Evolutionary conservation across 2,329 filamentous ascomycete species (phyloP).

Genomic region (Colletotrichum musae): DNA sequence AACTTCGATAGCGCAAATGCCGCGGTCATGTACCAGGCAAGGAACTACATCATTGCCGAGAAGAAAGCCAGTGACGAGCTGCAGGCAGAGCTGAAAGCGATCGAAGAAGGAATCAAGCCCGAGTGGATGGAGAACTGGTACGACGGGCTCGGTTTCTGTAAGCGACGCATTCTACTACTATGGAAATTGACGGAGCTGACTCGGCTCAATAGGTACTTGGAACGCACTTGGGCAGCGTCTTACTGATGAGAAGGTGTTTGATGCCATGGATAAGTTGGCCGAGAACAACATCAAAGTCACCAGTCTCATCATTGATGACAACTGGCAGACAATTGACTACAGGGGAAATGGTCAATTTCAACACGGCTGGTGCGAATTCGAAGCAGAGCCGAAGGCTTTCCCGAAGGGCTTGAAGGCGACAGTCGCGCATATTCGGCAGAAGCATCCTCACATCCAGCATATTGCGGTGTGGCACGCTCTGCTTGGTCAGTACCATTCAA

Average conservation of each 20-base stretch:
- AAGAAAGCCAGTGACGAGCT: conserved; percentile 60
- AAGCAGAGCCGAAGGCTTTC: conserved; percentile 85
- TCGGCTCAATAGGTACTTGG: conserved; percentile 77
- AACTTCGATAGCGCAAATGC: conserved; percentile 83
- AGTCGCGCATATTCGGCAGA: conserved; percentile 76
- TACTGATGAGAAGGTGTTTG: conserved; percentile 83
- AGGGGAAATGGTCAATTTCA: conserved; percentile 67
- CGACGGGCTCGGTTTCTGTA: conserved; percentile 92
- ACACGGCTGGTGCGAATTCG: conserved; percentile 84
- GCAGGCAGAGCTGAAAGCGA: conserved; percentile 60
- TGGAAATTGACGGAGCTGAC: conserved; percentile 21
- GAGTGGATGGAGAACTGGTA: conserved; percentile 91
- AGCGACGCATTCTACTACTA: conserved; percentile 44
- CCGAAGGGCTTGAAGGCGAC: conserved; percentile 83
- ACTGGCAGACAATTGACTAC: conserved; percentile 86
- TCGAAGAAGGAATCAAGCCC: conserved; percentile 65
- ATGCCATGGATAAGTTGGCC: conserved; percentile 80
- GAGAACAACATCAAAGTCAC: conserved; percentile 82
- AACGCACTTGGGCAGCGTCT: conserved; percentile 89
- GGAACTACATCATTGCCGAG: conserved; percentile 69
- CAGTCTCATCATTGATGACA: conserved; percentile 95
- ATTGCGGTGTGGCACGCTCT: conserved; percentile 96
- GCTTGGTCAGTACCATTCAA: conserved; percentile 52
- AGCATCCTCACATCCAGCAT: conserved; percentile 81
- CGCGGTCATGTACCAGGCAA: conserved; percentile 89